phyloP scores from a whole-genome alignment of 495 filamentous ascomycete genomes.

The Hypoxylon intermedium region DNA sequence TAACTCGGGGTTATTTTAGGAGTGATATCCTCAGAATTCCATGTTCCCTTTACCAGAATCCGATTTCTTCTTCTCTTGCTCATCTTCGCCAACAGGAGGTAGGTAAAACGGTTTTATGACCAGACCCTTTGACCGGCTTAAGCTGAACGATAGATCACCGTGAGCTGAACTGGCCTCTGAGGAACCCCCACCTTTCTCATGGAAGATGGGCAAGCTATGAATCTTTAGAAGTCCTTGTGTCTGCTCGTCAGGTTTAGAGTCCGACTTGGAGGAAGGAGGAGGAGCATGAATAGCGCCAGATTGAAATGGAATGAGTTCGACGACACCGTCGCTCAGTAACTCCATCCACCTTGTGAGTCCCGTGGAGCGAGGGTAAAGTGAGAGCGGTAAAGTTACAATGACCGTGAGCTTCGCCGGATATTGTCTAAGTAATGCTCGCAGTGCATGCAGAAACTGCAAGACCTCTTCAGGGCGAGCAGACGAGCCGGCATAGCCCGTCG shows the following conservation, averaged over 20 bases:
- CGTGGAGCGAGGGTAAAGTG: slow-evolving; percentile 77
- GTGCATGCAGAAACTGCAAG: slow-evolving; percentile 81
- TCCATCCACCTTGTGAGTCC: slow-evolving; percentile 90
- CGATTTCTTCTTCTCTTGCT: slow-evolving; percentile 66
- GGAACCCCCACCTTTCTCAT: slow-evolving; percentile 84
- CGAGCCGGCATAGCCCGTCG: slow-evolving; percentile 75
- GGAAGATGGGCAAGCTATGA: slow-evolving; percentile 80
- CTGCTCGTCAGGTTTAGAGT: slow-evolving; percentile 65
- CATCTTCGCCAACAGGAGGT: slow-evolving; percentile 84
- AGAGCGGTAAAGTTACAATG: slow-evolving; percentile 79
- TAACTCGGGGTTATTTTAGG: no score
- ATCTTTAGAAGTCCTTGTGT: slow-evolving; percentile 86
- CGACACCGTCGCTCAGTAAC: slow-evolving; percentile 80
- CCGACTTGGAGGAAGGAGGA: slow-evolving; percentile 52
- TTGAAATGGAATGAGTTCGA: slow-evolving; percentile 88
- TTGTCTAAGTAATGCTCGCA: slow-evolving; percentile 75
- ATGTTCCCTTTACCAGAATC: slow-evolving; percentile 52
- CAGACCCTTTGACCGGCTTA: slow-evolving; percentile 80
- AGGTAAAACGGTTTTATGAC: slow-evolving; percentile 88
- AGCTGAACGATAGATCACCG: slow-evolving; percentile 86
- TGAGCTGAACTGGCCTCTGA: slow-evolving; percentile 70
- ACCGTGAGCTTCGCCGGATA: slow-evolving; percentile 71
- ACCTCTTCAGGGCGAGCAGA: slow-evolving; percentile 72
- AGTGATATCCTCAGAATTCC: slow-evolving; percentile 71
- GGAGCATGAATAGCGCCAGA: slow-evolving; percentile 66